Evolutionary conservation across 129 eudicot species (phyloP), one percentile per base, ranked within the genome.

Genomic region (Chrysanthemum makinoi): DNA sequence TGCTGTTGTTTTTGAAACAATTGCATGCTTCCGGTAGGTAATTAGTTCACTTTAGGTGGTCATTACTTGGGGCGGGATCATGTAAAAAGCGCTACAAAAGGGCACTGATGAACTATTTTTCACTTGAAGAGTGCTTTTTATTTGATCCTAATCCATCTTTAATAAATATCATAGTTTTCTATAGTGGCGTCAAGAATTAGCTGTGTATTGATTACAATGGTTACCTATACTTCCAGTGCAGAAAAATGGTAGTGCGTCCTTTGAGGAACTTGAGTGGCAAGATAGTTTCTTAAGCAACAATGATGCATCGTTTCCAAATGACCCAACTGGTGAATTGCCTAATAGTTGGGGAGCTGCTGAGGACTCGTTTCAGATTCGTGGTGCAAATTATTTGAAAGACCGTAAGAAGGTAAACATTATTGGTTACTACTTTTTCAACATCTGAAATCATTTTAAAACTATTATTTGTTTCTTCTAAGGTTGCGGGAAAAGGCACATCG

Each of bases 341-440:
- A 86, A 83, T 71, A 89, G 87, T 76, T 89, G 96, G 85, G 84
- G 87, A 33, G 81, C 81, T 71, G 86, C 87, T 22, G 96, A 89
- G 62, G 80, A 89, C 65, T 77, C 87, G 2, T 89, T 89, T 81
- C 75, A 80, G 13, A 72, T 89, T 46, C 89, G 96, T 46, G 91
- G 91, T 43, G 70, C 80, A 43, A 86, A 80, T 66, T 89, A 89
- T 75, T 83, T 89, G 70, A 71, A 82, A 60, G 91, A 89, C 72
- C 86, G 83, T 57, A 87, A 86, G 65, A 89, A 89, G 89, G 96
- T 89, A 64, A 18, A 33, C 3, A 30, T 60, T 13, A 33, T 60
- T 18, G 13, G 10, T 20, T 76, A 0, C 30, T 39, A 16, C 17
- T 16, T 22, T 68, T 68, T 52, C n/a, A 44, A 19, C 7, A 76